Evolutionary conservation across 192 early-diverging fungal genomes (phyloP), one percentile per base, ranked within the genome.

Genomic region (Geranomyces michiganensis): DNA sequence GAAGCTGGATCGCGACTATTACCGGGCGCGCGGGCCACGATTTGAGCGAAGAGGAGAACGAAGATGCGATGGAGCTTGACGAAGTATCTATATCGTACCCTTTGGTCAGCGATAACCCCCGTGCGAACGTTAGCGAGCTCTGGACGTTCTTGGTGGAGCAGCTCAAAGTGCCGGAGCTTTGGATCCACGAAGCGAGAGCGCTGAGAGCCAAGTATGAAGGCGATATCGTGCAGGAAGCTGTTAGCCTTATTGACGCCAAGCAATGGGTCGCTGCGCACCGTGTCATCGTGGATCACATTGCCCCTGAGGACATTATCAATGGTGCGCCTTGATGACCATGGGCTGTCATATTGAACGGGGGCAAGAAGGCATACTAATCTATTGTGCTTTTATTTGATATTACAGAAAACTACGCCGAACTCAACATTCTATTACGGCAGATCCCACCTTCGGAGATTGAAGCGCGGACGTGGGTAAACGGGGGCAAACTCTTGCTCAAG

Each of bases 141-240:
- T 82, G 78, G 51, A 45, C 58, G 47, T 96, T 94, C 80, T 71
- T 93, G 43, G 65, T 82, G 10, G 69, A 87, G 6, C 66, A 73
- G 4, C 80, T 94, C 51, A 68, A 74, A 31, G 65, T 96, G 15
- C 91, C 92, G 0, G 46, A 74, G 19, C 65, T 73, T 19, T 94
- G 92, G 92, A 79, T 88, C 47, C 83, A 85, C 56, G 83, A 87
- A 61, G 81, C 86, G 5, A 86, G 81, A 76, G 82, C 76, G 0
- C 46, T 85, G 10, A 47, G 58, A 15, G 84, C 84, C 26, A 67
- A 70, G 32, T 85, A 82, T 58, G 31, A 66, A 1, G 75, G 76
- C 14, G 43, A 78, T 64, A 26, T 56, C 24, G 14, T 65, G 7
- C 72, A 77, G 72, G 80, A 82, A 56, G 69, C 67, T 29, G 59